Percentiles rank a stretch among this genome's conserved stretches.
Evolutionary conservation across 2,329 filamentous ascomycete species (phyloP).

Genomic region (Blastomyces gilchristii): DNA sequence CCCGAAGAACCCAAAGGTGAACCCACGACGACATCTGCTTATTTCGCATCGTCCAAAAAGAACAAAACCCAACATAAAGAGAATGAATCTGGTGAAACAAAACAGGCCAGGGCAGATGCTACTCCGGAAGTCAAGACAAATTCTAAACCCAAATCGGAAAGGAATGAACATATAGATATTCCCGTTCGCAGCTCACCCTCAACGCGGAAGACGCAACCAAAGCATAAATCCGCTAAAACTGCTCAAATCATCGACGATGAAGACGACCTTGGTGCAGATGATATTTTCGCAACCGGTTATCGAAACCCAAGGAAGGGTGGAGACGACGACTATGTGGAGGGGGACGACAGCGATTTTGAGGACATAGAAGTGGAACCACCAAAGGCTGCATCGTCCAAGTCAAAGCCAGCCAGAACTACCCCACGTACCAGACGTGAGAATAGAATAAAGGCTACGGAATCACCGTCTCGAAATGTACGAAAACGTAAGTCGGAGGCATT

Average conservation of each 20-base stretch:
- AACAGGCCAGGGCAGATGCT: constrained; percentile 19
- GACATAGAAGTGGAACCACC: constrained; percentile 54
- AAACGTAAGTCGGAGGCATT: constrained; percentile 51
- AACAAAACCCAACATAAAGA: constrained; percentile 38
- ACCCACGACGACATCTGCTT: constrained; percentile 52
- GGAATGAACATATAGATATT: constrained; percentile 45
- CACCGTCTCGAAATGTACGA: constrained; percentile 36
- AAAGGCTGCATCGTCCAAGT: constrained; percentile 39
- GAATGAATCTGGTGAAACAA: constrained; percentile 17
- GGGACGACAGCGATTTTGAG: constrained; percentile 56
- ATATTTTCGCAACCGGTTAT: constrained; percentile 69
- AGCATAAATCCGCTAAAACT: constrained; percentile 24
- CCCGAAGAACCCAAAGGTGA: constrained; percentile 43
- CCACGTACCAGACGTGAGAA: constrained; percentile 33
- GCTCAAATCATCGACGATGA: constrained; percentile 49
- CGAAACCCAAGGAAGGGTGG: constrained; percentile 53
- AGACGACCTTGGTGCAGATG: constrained; percentile 59
- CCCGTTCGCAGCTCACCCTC: constrained; percentile 32
- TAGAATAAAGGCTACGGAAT: constrained; percentile 45
- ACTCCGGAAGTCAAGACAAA: constrained; percentile 29
- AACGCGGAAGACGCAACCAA: constrained; percentile 16
- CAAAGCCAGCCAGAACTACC: constrained; percentile 27
- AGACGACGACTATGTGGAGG: constrained; percentile 64
- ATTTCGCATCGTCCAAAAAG: constrained; percentile 51
- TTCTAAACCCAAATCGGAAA: constrained; percentile 29